Percentiles rank a stretch among this genome's conserved stretches.
Conservation (phyloP, 2,329 filamentous ascomycete species). For the Sarocladiaceae sp. region DNA sequence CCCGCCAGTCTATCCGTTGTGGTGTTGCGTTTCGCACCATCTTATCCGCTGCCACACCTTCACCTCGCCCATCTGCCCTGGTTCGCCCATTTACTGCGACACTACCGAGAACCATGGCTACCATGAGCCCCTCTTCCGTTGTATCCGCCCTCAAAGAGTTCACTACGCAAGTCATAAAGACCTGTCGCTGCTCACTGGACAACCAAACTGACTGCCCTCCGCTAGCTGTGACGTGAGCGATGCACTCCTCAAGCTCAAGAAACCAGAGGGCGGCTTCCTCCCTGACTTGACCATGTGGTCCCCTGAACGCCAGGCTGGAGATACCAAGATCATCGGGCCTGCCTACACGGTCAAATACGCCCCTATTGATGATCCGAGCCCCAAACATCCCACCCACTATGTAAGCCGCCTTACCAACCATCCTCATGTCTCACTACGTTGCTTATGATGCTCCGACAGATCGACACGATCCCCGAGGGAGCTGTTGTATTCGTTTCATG, state of each 20-base stretch:
- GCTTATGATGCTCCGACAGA: constrained; percentile 1
- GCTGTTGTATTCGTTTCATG: constrained; percentile 12
- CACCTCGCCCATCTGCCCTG: too few species aligned
- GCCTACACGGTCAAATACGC: constrained; percentile 50
- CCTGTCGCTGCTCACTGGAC: too few species aligned
- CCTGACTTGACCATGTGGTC: constrained; percentile 49
- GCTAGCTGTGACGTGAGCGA: constrained; percentile 23
- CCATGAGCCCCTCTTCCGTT: constrained; percentile 1
- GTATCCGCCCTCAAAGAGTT: neutral
- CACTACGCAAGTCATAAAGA: constrained; percentile 6
- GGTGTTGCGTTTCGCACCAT: too few species aligned
- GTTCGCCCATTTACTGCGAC: neutral
- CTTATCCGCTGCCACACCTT: too few species aligned
- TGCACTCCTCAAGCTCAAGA: constrained; percentile 42
- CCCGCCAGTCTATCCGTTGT: too few species aligned
- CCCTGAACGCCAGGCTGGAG: constrained; percentile 41
- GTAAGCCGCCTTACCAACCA: constrained; percentile 23
- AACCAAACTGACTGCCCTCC: neutral
- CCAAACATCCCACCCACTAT: constrained; percentile 40
- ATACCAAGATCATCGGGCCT: constrained; percentile 47
- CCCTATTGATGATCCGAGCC: constrained; percentile 36
- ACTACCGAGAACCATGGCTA: neutral
- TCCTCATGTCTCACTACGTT: neutral
- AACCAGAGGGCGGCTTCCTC: constrained; percentile 45
- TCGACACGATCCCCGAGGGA: constrained; percentile 12